Conservation (phyloP, 2,329 filamentous ascomycete species). For the Penicillium thymicola region DNA sequence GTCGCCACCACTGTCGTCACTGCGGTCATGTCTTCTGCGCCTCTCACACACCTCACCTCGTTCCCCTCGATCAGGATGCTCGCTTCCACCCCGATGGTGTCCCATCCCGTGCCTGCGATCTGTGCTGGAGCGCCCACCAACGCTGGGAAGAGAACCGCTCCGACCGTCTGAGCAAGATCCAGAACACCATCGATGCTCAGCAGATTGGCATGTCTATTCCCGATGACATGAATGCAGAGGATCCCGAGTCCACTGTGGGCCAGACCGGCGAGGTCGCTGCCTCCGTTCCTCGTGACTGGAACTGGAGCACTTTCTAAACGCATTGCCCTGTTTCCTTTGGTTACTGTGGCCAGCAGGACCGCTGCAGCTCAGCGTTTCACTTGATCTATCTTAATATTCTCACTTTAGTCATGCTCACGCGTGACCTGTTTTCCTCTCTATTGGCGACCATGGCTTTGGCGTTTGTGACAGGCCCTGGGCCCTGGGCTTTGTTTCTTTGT, state of each 20-base stretch:
- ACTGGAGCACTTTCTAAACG: constrained; percentile 60
- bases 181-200: constrained; percentile 33
- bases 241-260: constrained; percentile 13
- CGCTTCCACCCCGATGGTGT: constrained; percentile 60
- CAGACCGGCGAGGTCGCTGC: constrained; percentile 48
- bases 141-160: constrained; percentile 52
- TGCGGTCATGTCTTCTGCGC: constrained; percentile 65
- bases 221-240: constrained; percentile 23
- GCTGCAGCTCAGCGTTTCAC: constrained; percentile 10
- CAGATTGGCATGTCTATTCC: constrained; percentile 21
- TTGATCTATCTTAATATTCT: neutral
- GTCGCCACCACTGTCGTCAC: constrained; percentile 65
- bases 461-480: constrained; percentile 5
- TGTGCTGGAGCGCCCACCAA: constrained; percentile 58
- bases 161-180: constrained; percentile 53
- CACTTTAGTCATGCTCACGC: neutral
- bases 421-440: neutral
- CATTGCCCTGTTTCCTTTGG: neutral
- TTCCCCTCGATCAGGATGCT: constrained; percentile 62
- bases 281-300: constrained; percentile 58
- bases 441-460: constrained; percentile 19
- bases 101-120: constrained; percentile 57
- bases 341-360: constrained; percentile 18
- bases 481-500: constrained; percentile 1
- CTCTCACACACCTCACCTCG: constrained; percentile 54